phyloP scores from a whole-genome alignment of 164 flowering plant species.

The Vitis labrusca region DNA sequence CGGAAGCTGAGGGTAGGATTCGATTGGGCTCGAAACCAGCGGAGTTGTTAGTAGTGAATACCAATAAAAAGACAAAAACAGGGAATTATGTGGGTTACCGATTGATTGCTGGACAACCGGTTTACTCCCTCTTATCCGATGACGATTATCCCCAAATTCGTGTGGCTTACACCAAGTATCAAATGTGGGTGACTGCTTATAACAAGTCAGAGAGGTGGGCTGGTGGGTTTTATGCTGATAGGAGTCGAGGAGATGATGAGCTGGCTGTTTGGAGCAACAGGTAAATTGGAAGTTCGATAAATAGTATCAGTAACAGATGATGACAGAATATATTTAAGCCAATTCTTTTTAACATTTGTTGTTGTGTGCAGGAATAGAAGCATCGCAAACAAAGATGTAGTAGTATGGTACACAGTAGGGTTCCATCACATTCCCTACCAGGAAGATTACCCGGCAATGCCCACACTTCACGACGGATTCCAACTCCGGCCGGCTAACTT shows the following conservation, averaged over 20 bases:
- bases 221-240: constrained; percentile 58
- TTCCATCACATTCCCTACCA: constrained; percentile 69
- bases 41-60: constrained; percentile 50
- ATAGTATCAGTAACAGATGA: no score
- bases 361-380: constrained; percentile 46
- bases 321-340: no score
- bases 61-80: constrained; percentile 51
- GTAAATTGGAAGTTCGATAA: constrained; percentile 22
- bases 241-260: constrained; percentile 64
- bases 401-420: constrained; percentile 71
- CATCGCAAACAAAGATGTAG: constrained; percentile 63
- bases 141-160: constrained; percentile 77
- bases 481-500: constrained; percentile 69
- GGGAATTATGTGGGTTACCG: constrained; percentile 68
- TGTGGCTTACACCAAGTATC: constrained; percentile 57
- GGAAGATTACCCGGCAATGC: constrained; percentile 77
- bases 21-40: constrained; percentile 40
- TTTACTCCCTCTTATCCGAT: constrained; percentile 39
- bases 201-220: constrained; percentile 74
- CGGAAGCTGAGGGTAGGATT: constrained; percentile 49
- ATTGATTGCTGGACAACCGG: constrained; percentile 43
- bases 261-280: constrained; percentile 58
- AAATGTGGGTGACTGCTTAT: constrained; percentile 67
- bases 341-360: no score
- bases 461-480: constrained; percentile 48